These are phyloP conservation scores for Gliomastix tumulicola DNA, from an alignment of 2,329 filamentous ascomycete species.

Conservation along the genomic window DNA sequence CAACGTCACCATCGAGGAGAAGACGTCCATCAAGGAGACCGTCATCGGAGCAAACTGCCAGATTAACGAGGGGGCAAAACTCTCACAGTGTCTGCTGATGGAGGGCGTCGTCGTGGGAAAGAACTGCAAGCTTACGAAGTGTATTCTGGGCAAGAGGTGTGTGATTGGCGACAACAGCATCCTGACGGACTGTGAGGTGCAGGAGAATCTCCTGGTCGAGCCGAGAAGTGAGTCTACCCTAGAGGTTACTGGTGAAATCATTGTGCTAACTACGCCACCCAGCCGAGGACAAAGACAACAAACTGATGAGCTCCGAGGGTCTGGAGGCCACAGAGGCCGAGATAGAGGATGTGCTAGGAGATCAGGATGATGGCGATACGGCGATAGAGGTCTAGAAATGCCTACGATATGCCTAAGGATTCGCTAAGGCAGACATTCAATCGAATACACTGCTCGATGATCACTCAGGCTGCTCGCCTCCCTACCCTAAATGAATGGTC, in stretches of 20 bases:
- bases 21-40: slow-evolving; percentile 84
- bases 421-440: too few relatives aligned
- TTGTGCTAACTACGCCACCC: slow-evolving; percentile 5
- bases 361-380: slow-evolving; percentile 22
- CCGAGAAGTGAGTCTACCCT: slow-evolving; percentile 53
- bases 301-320: slow-evolving; percentile 61
- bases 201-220: slow-evolving; percentile 82
- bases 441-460: too few relatives aligned
- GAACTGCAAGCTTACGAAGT: slow-evolving; percentile 78
- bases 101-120: slow-evolving; percentile 82
- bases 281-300: slow-evolving; percentile 63
- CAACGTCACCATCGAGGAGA: slow-evolving; percentile 84
- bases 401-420: too few relatives aligned
- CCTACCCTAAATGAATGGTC: too few relatives aligned
- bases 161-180: slow-evolving; percentile 75
- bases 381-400: too few relatives aligned
- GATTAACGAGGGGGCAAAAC: slow-evolving; percentile 76
- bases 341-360: slow-evolving; percentile 44
- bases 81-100: slow-evolving; percentile 88
- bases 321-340: slow-evolving; percentile 58
- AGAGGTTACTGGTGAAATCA: too few relatives aligned
- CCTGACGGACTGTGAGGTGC: slow-evolving; percentile 87
- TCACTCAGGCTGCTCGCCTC: too few relatives aligned
- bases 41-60: slow-evolving; percentile 84
- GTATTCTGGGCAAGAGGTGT: slow-evolving; percentile 74